Conservation (phyloP, 1,139 yeast genomes). For the Zygotorulaspora mrakii region DNA sequence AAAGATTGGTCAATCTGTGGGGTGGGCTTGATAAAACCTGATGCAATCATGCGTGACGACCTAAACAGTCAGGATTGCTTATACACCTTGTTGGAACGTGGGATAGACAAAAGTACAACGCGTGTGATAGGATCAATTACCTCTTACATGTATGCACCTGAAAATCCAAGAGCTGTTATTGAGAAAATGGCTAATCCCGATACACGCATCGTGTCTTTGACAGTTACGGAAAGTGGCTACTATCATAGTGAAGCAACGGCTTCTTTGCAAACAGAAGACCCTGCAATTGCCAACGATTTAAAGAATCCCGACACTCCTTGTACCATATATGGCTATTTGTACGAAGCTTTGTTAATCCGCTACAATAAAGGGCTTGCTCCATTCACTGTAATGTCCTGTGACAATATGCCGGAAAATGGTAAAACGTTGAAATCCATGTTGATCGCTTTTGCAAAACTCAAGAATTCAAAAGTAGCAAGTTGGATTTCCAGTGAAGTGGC, state of each 20-base stretch:
- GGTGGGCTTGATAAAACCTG: slow-evolving; percentile 10
- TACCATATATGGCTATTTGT: slow-evolving; percentile 8
- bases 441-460: slow-evolving; percentile 9
- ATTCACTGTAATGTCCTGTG: slow-evolving; percentile 12
- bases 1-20: slow-evolving; percentile 13
- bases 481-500: slow-evolving; percentile 10
- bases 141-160: slow-evolving; percentile 13
- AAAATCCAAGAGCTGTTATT: slow-evolving; percentile 9
- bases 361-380: slow-evolving; percentile 7
- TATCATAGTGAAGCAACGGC: slow-evolving; percentile 11
- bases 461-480: slow-evolving; percentile 7
- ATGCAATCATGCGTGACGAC: slow-evolving; percentile 11
- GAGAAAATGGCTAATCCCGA: slow-evolving; percentile 9
- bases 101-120: slow-evolving; percentile 5
- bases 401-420: slow-evolving; percentile 14
- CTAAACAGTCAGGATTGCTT: slow-evolving; percentile 9
- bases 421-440: slow-evolving; percentile 11
- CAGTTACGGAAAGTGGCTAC: slow-evolving; percentile 9
- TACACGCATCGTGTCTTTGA: slow-evolving; percentile 7
- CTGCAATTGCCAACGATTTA: slow-evolving; percentile 9
- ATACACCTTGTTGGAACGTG: slow-evolving; percentile 10
- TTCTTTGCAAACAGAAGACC: slow-evolving; percentile 6
- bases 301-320: slow-evolving; percentile 4
- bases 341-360: slow-evolving; percentile 9
- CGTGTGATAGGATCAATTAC: slow-evolving; percentile 7